Percentiles rank a stretch among this genome's conserved stretches.
Evolutionary conservation across 139 green algal species (phyloP).

Genomic region (Chlamydomonas incerta): DNA sequence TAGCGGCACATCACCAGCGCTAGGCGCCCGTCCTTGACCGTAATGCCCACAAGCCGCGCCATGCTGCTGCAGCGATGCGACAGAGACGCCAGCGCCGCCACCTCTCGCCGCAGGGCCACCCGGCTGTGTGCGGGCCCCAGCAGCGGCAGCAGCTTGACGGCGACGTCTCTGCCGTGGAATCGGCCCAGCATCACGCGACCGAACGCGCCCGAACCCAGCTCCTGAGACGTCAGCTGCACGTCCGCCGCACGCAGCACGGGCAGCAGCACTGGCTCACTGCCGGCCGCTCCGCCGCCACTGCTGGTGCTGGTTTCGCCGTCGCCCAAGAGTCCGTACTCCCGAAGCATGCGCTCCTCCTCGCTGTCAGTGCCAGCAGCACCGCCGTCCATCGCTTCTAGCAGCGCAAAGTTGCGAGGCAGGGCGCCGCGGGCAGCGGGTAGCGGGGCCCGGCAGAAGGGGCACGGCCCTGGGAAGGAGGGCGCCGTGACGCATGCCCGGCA

Average conservation of each 20-base stretch:
- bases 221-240: neutral
- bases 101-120: neutral
- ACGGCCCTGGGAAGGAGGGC: too few relatives aligned
- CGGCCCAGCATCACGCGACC: neutral
- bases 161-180: neutral
- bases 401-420: too few relatives aligned
- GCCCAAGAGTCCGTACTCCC: too few relatives aligned
- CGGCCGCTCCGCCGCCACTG: too few relatives aligned
- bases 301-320: too few relatives aligned
- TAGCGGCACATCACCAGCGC: neutral
- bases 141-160: neutral
- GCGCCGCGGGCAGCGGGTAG: too few relatives aligned
- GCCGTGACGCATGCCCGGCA: too few relatives aligned
- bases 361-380: too few relatives aligned
- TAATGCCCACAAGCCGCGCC: neutral
- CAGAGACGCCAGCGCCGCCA: neutral
- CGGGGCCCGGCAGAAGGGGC: too few relatives aligned
- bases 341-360: too few relatives aligned
- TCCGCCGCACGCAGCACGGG: neutral
- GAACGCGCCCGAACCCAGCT: neutral
- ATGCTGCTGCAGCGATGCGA: neutral
- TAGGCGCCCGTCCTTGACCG: neutral
- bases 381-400: too few relatives aligned
- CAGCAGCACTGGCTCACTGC: too few relatives aligned
- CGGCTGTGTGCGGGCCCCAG: neutral